Evolutionary conservation across 2,329 filamentous ascomycete species (phyloP), one percentile per base, ranked within the genome.

Genomic region (Arthrocladium fulminans): DNA sequence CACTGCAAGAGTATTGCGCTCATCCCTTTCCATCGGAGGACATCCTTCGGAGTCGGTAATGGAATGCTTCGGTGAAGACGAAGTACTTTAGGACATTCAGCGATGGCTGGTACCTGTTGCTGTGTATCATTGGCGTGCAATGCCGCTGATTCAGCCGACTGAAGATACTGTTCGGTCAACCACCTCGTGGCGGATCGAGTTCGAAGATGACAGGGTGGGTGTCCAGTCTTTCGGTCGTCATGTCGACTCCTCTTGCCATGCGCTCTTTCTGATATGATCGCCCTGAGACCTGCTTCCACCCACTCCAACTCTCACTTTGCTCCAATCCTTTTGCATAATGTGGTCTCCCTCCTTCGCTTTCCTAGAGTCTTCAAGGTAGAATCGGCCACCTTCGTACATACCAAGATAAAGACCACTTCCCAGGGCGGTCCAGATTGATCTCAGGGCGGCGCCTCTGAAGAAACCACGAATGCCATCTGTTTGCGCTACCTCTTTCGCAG

Each of bases 321-420:
- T 58, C 52, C 50, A 57, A 30, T 59, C 55, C 20, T 52, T 50
- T 40, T 55, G 44, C 50, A 59, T 53, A 27, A 55, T 41, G 40
- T 44, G 49, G 34, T 59, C 55, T 7, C 51, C 52, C 6, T 54
- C 32, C 15, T 55, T 55, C 5, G 50, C 50, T 47, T 49, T 56
- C 45, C 63, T 57, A 35, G 60, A 56, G 43, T 61, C 62, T 56
- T 69, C 66, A 19, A 71, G 52, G 72, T 79, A 86, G 32, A 77
- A 70, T 60, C 87, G 81, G 8, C 85, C 83, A 54, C 81, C 82
- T 65, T 95, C 88, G 66, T 95, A 95, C 37, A 85, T 83, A 20
- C 87, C 86, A 35, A 95, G 68, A 71, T 95, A 95, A 48, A 95
- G 67, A 2, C 88, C 88, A 61, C 84, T 84, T 0, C 88, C 87